Percentiles rank a stretch among this genome's conserved stretches.
Evolutionary conservation across 768 basidiomycete species (phyloP).

Genomic region (Tephrocybe sp.): DNA sequence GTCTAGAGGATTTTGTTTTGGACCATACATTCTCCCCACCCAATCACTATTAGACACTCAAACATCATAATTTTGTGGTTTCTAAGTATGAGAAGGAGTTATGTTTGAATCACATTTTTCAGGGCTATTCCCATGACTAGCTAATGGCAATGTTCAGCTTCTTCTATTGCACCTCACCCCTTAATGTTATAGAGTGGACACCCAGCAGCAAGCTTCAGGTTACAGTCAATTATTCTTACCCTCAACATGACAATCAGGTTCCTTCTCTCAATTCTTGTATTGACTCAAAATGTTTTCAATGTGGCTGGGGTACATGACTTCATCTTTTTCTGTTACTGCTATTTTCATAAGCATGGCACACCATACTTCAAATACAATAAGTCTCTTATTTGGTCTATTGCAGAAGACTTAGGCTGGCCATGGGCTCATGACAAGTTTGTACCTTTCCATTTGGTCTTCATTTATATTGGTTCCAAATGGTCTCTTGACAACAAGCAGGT

Average conservation of each 20-base stretch:
- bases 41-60: not conserved
- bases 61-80: not conserved
- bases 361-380: not conserved
- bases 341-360: no score
- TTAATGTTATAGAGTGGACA: not conserved
- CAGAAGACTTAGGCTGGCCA: slow-evolving; percentile 29
- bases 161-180: not conserved
- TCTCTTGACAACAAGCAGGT: slow-evolving; percentile 27
- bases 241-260: not conserved
- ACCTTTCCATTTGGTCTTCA: slow-evolving; percentile 26
- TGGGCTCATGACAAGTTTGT: slow-evolving; percentile 30
- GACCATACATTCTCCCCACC: not conserved
- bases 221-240: not conserved
- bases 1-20: no score
- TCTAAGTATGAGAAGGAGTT: not conserved
- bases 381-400: slow-evolving; percentile 21
- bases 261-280: not conserved
- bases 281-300: not conserved
- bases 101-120: not conserved
- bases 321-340: not conserved
- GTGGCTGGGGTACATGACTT: not conserved
- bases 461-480: slow-evolving; percentile 40
- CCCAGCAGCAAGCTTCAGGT: not conserved
- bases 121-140: not conserved
- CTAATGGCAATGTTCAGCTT: not conserved